Percentiles rank a stretch among this genome's conserved stretches.
Conservation (phyloP, 1,284 basidiomycete genomes). For the Laetiporus sulphureus region DNA sequence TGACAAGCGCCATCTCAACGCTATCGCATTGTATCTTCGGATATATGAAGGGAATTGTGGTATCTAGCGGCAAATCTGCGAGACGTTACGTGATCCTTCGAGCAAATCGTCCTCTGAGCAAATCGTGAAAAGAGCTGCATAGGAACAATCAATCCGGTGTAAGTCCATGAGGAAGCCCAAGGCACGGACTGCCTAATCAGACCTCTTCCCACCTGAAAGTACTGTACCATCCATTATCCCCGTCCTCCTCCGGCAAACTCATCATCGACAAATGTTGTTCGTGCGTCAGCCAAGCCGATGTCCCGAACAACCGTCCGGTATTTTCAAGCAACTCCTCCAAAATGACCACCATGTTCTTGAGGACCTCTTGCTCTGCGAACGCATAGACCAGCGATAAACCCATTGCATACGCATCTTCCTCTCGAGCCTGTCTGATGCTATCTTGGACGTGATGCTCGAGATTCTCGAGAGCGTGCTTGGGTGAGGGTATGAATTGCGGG, state of each 20-base stretch:
- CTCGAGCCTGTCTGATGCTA: slow-evolving; percentile 25
- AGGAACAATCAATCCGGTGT: too few species aligned
- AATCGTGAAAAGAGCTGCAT: too few species aligned
- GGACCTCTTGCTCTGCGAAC: slow-evolving; percentile 39
- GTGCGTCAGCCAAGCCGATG: slow-evolving; percentile 35
- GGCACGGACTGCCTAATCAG: too few species aligned
- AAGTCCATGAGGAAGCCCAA: too few species aligned
- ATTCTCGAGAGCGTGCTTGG: slow-evolving; percentile 32
- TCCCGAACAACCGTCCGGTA: slow-evolving; percentile 39
- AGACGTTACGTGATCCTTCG: too few species aligned
- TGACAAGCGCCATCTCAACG: too few species aligned
- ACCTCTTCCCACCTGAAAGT: slow-evolving; percentile 20
- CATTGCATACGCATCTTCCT: slow-evolving; percentile 25
- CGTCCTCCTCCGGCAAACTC: slow-evolving; percentile 17
- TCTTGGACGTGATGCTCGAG: slow-evolving; percentile 34
- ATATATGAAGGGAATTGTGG: too few species aligned
- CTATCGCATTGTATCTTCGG: too few species aligned
- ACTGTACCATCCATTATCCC: slow-evolving; percentile 24
- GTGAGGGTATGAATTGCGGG: slow-evolving; percentile 45
- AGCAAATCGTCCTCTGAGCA: too few species aligned
- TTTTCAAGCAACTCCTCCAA: slow-evolving; percentile 37
- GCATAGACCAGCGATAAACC: slow-evolving; percentile 37
- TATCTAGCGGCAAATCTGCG: too few species aligned
- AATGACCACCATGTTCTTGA: slow-evolving; percentile 36
- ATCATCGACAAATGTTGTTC: slow-evolving; percentile 18